phyloP scores from a whole-genome alignment of 1,284 basidiomycete species.

The Trichosporon coremiiforme region DNA sequence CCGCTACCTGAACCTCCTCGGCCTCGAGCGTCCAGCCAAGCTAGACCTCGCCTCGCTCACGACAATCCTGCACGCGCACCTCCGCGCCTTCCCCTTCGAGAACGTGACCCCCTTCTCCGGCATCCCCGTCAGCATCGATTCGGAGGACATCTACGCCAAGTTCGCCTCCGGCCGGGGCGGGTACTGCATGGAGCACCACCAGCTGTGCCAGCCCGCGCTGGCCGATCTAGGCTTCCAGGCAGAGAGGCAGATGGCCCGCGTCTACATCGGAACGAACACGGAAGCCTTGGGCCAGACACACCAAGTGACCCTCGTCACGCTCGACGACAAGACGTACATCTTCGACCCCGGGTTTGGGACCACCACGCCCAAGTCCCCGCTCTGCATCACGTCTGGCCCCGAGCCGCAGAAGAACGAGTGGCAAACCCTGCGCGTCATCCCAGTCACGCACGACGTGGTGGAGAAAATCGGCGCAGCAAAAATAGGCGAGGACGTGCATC shows the following conservation, averaged over 20 bases:
- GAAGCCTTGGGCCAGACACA: conserved; percentile 16
- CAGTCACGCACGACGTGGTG: not conserved
- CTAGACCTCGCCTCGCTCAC: conserved; percentile 20
- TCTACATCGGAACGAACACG: not conserved
- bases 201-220: conserved; percentile 20
- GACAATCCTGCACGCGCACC: conserved; percentile 25
- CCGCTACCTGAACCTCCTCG: conserved; percentile 26
- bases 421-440: conserved; percentile 20
- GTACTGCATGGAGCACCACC: conserved; percentile 32
- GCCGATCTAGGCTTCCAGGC: conserved; percentile 21
- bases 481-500: conserved; percentile 13
- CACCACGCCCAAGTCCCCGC: conserved; percentile 19
- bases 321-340: conserved; percentile 22
- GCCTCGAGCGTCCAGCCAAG: conserved; percentile 4
- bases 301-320: conserved; percentile 19
- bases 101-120: conserved; percentile 27
- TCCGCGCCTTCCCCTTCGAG: conserved; percentile 28
- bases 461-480: not conserved
- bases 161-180: conserved; percentile 25
- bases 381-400: not conserved
- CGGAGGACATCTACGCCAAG: conserved; percentile 21
- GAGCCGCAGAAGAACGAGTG: conserved; percentile 19
- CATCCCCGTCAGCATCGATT: conserved; percentile 19
- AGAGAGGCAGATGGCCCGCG: conserved; percentile 20
- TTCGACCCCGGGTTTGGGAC: conserved; percentile 27